Conservation (phyloP, 2,329 filamentous ascomycete genomes). For the Ceratocystis colombiana region DNA sequence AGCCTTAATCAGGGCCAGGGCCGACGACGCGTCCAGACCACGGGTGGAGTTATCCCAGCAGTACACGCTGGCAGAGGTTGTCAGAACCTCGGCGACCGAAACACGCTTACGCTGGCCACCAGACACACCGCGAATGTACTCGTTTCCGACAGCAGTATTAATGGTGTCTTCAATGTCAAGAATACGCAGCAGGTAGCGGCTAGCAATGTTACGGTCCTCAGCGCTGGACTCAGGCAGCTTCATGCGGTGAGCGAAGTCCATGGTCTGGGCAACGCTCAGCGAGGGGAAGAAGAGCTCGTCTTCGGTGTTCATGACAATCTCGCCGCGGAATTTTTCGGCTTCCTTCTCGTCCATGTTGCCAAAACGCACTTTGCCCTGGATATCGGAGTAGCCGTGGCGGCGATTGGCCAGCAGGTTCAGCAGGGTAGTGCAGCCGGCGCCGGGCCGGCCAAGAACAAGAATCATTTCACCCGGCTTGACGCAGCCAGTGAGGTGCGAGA, state of each 20-base stretch:
- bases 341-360: constrained; percentile 43
- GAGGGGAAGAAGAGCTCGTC: constrained; percentile 57
- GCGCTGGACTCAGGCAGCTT: constrained; percentile 43
- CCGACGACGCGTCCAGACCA: constrained; percentile 65
- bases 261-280: constrained; percentile 59
- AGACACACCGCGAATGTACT: constrained; percentile 63
- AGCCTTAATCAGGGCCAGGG: constrained; percentile 64
- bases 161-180: constrained; percentile 62
- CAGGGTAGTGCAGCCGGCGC: constrained; percentile 60
- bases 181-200: constrained; percentile 47
- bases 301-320: constrained; percentile 61
- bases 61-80: constrained; percentile 49
- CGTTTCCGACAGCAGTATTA: constrained; percentile 64
- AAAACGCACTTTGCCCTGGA: constrained; percentile 50
- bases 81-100: constrained; percentile 50
- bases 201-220: constrained; percentile 39
- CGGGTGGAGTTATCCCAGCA: constrained; percentile 65
- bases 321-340: constrained; percentile 42
- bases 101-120: constrained; percentile 64
- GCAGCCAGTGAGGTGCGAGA: constrained; percentile 56
- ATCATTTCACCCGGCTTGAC: constrained; percentile 65
- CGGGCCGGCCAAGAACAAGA: constrained; percentile 57
- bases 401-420: constrained; percentile 60
- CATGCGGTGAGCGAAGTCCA: constrained; percentile 56
- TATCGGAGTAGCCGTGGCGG: constrained; percentile 46